phyloP scores from a whole-genome alignment of 2,329 filamentous ascomycete genomes.

The Elsinoe fawcettii region DNA sequence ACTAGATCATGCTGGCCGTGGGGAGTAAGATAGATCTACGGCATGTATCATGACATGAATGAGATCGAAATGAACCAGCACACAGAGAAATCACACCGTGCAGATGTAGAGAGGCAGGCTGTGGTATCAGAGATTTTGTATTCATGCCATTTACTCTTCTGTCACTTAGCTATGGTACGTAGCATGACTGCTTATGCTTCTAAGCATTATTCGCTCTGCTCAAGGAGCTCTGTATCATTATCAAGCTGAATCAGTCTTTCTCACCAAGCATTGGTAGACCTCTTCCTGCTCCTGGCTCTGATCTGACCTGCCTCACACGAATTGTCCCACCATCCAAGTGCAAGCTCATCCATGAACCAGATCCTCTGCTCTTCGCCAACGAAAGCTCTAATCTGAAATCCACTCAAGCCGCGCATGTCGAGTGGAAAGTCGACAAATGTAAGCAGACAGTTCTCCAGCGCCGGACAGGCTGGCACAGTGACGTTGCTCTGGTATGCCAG shows the following conservation, averaged over 20 bases:
- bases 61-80: not conserved
- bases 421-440: conserved; percentile 36
- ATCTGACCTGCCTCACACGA: conserved; percentile 52
- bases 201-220: not conserved
- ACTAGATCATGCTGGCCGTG: not conserved
- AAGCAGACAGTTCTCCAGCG: conserved; percentile 36
- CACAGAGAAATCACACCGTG: not conserved
- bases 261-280: not conserved
- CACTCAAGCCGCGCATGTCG: conserved; percentile 36
- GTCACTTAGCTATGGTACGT: not conserved
- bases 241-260: not conserved
- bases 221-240: no score
- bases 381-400: conserved; percentile 43
- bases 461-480: conserved; percentile 36
- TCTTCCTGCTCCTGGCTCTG: conserved; percentile 58
- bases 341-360: conserved; percentile 44
- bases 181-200: not conserved
- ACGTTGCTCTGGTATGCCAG: conserved; percentile 33
- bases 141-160: not conserved
- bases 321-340: conserved; percentile 44
- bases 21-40: conserved; percentile 6
- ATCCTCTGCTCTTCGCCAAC: conserved; percentile 29
- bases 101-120: not conserved
- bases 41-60: conserved; percentile 11
- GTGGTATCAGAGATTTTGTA: not conserved